Percentiles rank a stretch among this genome's conserved stretches.
These are phyloP conservation scores for Alternaria sp. DNA, from an alignment of 2,329 filamentous ascomycete species.

Conservation along the genomic window DNA sequence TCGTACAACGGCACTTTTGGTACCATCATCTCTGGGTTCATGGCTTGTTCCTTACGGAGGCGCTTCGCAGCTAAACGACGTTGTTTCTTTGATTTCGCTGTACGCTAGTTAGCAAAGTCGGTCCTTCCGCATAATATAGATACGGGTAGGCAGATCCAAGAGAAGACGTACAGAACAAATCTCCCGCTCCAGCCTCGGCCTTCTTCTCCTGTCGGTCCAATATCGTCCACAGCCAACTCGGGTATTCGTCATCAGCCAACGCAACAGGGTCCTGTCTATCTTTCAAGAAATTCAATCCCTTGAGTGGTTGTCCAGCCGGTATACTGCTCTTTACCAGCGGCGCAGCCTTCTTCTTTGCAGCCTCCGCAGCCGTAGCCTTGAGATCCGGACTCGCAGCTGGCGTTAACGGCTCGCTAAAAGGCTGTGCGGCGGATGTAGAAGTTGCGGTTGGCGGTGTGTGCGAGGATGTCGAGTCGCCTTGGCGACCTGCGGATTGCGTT, in stretches of 20 bases:
- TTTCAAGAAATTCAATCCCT: slow-evolving; percentile 81
- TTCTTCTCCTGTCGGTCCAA: slow-evolving; percentile 67
- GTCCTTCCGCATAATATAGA: background rate
- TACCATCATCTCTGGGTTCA: slow-evolving; percentile 70
- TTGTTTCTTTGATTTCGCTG: slow-evolving; percentile 80
- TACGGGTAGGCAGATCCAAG: background rate
- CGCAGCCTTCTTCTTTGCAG: slow-evolving; percentile 40
- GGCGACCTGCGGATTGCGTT: slow-evolving; percentile 36
- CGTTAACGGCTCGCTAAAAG: slow-evolving; percentile 54
- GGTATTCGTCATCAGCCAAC: slow-evolving; percentile 77
- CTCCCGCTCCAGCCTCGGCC: slow-evolving; percentile 65
- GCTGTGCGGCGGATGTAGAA: slow-evolving; percentile 56
- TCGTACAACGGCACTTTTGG: slow-evolving; percentile 76
- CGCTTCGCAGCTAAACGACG: slow-evolving; percentile 74
- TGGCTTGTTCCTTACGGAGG: slow-evolving; percentile 67
- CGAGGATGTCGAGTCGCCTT: slow-evolving; percentile 35
- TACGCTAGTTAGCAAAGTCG: background rate
- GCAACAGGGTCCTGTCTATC: slow-evolving; percentile 76
- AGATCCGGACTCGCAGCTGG: slow-evolving; percentile 30
- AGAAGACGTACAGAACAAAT: slow-evolving; percentile 77
- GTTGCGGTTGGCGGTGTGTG: slow-evolving; percentile 52
- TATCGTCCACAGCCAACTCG: slow-evolving; percentile 80
- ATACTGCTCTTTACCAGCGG: slow-evolving; percentile 58
- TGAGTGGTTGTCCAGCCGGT: slow-evolving; percentile 72
- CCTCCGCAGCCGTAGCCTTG: slow-evolving; percentile 36